These are phyloP conservation scores for Penicillium rolfsii DNA, from an alignment of 2,329 filamentous ascomycete species.

Conservation along the genomic window DNA sequence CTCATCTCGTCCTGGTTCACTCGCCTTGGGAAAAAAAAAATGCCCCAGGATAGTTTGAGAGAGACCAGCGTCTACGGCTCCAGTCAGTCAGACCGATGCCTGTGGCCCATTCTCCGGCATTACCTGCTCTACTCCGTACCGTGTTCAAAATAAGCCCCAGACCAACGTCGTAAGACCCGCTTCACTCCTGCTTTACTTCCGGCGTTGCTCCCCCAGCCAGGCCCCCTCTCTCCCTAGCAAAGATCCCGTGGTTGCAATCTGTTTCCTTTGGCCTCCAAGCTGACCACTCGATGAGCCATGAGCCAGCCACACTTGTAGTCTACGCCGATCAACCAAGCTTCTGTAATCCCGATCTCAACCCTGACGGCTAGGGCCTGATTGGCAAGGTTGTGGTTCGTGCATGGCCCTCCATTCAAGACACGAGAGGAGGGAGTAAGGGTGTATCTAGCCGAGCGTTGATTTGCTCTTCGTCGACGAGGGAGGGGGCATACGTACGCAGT, in stretches of 20 bases:
- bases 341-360: constrained; percentile 18
- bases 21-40: background rate
- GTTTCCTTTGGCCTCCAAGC: background rate
- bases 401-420: constrained; percentile 7
- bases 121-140: background rate
- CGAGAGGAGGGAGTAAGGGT: background rate
- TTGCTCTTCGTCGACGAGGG: constrained; percentile 15
- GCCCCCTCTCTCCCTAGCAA: background rate
- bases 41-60: background rate
- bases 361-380: constrained; percentile 5
- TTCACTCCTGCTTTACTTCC: background rate
- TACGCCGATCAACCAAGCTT: constrained; percentile 27
- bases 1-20: background rate
- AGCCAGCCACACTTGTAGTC: constrained; percentile 9
- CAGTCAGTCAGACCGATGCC: background rate
- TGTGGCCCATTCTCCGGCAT: background rate
- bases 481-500: constrained; percentile 30
- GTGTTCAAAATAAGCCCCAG: background rate
- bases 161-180: background rate
- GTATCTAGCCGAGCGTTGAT: constrained; percentile 24
- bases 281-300: background rate
- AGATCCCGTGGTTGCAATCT: background rate
- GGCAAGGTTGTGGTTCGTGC: constrained; percentile 15
- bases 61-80: background rate
- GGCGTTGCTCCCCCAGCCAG: too few relatives aligned